Base-by-base conservation (phyloP, 345 rosid species). In the Erodium maritimum region DNA sequence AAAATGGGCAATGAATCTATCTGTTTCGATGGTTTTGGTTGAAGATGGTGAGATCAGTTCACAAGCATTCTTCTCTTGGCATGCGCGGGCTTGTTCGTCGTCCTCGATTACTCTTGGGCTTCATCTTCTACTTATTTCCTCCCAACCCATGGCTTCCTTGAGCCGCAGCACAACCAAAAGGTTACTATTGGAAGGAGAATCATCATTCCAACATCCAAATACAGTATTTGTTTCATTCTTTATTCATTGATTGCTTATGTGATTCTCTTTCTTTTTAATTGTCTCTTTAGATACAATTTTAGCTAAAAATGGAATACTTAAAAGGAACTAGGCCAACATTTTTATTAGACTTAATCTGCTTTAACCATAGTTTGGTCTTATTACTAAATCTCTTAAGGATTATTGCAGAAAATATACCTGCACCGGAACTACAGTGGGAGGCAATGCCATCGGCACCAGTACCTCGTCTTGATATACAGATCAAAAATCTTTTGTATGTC, bases 391-490 rank as follows among this genome's bases (percentile, higher is more conserved):
- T 25, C 33, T 25, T 25, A 25, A 25, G 3, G 46, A 37, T 4
- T 37, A 19, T 5, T 53, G 2, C 16, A 65, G 89, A 86, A 18
- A 96, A 90, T 80, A 63, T 87, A 14, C 78, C 86, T 22, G 95
- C 95, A 17, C 86, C 87, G 17, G 82, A 82, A 9, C 61, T 83
- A 65, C 62, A 82, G 55, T 87, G 97, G 95, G 89, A 87, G 77
- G 63, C 73, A 68, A 75, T 90, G 89, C 70, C 79, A 21, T 70
- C 94, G 16, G 89, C 94, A 54, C 97, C 95, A 0, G 97, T 87
- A 60, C 91, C 95, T 56, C 87, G 96, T 20, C 91, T 90, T 18
- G 95, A 87, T 0, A 74, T 85, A 21, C 95, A 90, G 75, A 85
- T 85, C 45, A 61, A 79, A 19, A 76, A 85, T 67, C 86, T 80